Evolutionary conservation across 2,329 filamentous ascomycete species (phyloP), one percentile per base, ranked within the genome.

Genomic region (Stenocarpella maydis): DNA sequence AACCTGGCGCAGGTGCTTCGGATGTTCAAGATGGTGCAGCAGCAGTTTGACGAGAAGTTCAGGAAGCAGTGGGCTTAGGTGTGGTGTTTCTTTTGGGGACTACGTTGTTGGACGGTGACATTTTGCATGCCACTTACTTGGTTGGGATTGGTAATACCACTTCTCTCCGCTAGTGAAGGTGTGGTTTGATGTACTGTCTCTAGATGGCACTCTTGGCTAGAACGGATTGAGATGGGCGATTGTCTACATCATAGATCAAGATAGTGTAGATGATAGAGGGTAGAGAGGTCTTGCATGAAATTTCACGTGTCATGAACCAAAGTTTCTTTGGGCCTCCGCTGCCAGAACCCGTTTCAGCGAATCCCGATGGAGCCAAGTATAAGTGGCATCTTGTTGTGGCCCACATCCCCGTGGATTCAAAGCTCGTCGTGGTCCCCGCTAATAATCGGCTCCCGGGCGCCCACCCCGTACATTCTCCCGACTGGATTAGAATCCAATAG

Each of bases 41-140:
- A 81, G 34, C 86, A 88, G 68, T 92, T 91, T 76, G 86, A 90
- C 72, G 82, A 83, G 53, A 92, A 90, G 80, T 92, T 92, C 78
- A 82, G 76, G 75, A 85, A 85, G 74, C 85, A 86, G 74, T 90
- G 87, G 86, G 86, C 88, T 76, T 90, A 78, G 63, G 26, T 78
- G 15, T 47, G 10, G 31, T n/a, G 34, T 5, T 37, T 37, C 34
- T 37, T 37, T 7, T 37, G 34, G 34, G 12, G 6, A 2, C 8
- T 8, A 12, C 12, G 34, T 37, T 12, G 26, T 39, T 7, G 15
- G 39, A 2, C 2, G 19, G 34, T 34, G 5, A 28, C 34, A n/a
- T n/a, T 31, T 12, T 34, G 10, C 28, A 9, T 17, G n/a, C 58
- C 12, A 3, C 15, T 6, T 31, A 19, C 17, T 9, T 21, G 10